phyloP scores from a whole-genome alignment of 345 rosid species.

The Euphorbia tirucalli region DNA sequence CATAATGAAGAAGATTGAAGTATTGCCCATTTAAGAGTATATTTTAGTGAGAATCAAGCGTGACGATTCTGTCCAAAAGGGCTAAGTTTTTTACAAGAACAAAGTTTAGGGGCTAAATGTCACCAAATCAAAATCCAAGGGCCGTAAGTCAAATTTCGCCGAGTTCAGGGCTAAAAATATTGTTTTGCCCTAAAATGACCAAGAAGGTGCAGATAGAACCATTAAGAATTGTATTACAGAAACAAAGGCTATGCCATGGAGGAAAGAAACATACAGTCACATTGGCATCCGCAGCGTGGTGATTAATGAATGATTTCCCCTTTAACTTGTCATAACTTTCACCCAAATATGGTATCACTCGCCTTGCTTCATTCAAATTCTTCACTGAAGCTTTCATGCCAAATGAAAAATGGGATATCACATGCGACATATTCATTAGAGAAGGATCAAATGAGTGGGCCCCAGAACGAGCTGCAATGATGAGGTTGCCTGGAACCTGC shows the following conservation, averaged over 20 bases:
- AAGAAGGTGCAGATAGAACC: background rate
- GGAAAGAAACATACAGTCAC: constrained; percentile 71
- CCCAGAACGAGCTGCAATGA: constrained; percentile 84
- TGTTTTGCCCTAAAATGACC: background rate
- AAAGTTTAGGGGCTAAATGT: background rate
- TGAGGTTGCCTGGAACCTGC: constrained; percentile 96
- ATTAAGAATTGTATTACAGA: background rate
- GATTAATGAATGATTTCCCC: constrained; percentile 78
- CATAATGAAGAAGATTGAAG: too few species aligned
- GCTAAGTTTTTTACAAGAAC: background rate
- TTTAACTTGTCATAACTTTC: constrained; percentile 74
- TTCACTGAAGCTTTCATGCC: constrained; percentile 64
- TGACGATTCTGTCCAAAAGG: background rate
- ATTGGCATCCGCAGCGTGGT: constrained; percentile 73
- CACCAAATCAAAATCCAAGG: too few species aligned
- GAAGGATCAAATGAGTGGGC: constrained; percentile 91
- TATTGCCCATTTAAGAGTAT: background rate
- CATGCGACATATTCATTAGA: constrained; percentile 95
- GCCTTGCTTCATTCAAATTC: constrained; percentile 57
- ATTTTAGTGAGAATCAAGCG: background rate
- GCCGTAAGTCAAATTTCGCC: too few species aligned
- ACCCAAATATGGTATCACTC: constrained; percentile 76
- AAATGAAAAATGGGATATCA: constrained; percentile 82
- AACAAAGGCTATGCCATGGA: constrained; percentile 4
- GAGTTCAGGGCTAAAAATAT: too few species aligned